A percentile compares a stretch with the other conserved stretches of the same genome.
These are phyloP conservation scores for Tulasnella sp. DNA, from an alignment of 768 basidiomycete genomes.

Conservation along the genomic window DNA sequence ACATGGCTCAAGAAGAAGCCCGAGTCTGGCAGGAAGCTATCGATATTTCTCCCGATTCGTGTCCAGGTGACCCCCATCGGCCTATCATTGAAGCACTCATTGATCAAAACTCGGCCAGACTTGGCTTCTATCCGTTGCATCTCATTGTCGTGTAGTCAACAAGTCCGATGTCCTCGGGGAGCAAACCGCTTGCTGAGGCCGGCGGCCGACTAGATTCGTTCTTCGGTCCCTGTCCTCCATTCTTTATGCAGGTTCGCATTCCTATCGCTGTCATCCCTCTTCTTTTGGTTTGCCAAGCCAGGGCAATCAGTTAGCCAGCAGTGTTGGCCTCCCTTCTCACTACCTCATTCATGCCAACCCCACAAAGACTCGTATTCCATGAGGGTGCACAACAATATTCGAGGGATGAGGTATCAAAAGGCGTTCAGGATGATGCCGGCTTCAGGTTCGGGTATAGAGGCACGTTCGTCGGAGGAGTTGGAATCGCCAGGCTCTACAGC, in stretches of 20 bases:
- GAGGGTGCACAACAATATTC: neutral
- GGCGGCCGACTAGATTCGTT: neutral
- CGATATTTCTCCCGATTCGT: neutral
- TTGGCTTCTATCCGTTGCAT: neutral
- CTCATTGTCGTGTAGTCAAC: neutral
- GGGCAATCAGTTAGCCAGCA: neutral
- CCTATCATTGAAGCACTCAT: neutral
- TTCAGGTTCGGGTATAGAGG: neutral
- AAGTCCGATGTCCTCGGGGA: conserved; percentile 5
- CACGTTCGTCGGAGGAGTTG: neutral
- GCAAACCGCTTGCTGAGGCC: neutral
- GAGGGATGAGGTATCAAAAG: neutral
- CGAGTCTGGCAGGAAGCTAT: neutral
- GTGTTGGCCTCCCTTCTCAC: neutral
- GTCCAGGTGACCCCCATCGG: neutral
- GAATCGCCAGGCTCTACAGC: neutral
- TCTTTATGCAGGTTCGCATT: neutral
- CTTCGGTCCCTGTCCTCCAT: neutral
- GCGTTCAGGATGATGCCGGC: neutral
- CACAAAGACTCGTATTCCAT: neutral
- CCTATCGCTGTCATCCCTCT: neutral
- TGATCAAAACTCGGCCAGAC: neutral
- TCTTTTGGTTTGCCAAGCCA: neutral
- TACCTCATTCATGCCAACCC: too few relatives aligned
- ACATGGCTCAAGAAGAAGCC: too few relatives aligned